phyloP scores from a whole-genome alignment of 257 asterid species.

The Jaltomata sinuosa region DNA sequence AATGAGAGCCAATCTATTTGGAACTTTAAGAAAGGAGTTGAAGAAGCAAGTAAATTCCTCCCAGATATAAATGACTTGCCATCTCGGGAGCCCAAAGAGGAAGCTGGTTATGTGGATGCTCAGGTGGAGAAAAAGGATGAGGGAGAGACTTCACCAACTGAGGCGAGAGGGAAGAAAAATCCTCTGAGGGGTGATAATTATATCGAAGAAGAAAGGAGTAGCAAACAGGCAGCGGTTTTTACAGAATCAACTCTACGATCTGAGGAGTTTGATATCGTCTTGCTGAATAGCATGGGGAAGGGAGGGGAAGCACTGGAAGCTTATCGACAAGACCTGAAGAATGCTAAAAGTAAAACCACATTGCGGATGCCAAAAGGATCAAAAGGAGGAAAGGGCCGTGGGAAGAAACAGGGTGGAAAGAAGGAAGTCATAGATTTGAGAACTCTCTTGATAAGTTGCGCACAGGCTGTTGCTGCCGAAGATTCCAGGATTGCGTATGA shows the following conservation, averaged over 20 bases:
- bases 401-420: conserved; percentile 35
- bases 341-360: conserved; percentile 12
- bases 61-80: conserved; percentile 11
- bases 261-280: conserved; percentile 28
- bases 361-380: conserved; percentile 18
- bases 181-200: conserved; percentile 16
- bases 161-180: conserved; percentile 33
- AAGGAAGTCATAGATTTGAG: conserved; percentile 50
- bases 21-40: conserved; percentile 46
- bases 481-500: conserved; percentile 28
- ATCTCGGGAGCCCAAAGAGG: conserved; percentile 4
- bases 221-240: conserved; percentile 31
- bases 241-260: conserved; percentile 12
- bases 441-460: conserved; percentile 47
- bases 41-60: conserved; percentile 48
- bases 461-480: conserved; percentile 55
- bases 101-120: neutral
- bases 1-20: conserved; percentile 30
- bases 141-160: conserved; percentile 14
- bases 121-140: conserved; percentile 9
- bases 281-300: conserved; percentile 36
- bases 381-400: conserved; percentile 21
- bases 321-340: conserved; percentile 18
- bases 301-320: conserved; percentile 28
- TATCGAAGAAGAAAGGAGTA: conserved; percentile 40